Conservation (phyloP, 169 alveolate species). For the Plasmodium reichenowi region DNA sequence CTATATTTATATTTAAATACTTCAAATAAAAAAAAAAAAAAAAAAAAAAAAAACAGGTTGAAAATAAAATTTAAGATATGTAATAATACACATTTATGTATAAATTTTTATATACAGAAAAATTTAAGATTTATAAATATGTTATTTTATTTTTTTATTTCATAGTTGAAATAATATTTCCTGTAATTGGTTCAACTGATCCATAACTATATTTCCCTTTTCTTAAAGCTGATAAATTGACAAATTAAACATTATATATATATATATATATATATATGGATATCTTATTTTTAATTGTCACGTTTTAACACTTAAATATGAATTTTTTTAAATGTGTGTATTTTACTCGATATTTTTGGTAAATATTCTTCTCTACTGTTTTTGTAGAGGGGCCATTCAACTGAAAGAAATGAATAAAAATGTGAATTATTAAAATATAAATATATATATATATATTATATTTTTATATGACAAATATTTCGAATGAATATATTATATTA, state of each 20-base stretch:
- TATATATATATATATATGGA: neutral
- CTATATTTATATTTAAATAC: too few species aligned
- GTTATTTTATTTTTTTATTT: constrained; percentile 15
- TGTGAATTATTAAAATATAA: neutral
- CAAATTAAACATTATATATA: neutral
- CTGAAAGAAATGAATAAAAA: constrained; percentile 22
- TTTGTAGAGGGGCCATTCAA: constrained; percentile 42
- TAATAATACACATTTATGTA: neutral
- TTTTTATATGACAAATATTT: too few species aligned
- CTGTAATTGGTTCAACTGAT: constrained; percentile 60
- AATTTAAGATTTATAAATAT: neutral
- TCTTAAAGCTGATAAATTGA: constrained; percentile 22
- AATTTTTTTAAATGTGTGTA: neutral
- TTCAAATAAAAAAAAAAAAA: too few species aligned
- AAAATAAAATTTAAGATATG: neutral
- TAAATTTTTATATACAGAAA: neutral
- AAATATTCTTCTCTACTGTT: neutral
- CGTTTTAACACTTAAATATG: neutral
- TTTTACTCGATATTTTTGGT: constrained; percentile 40
- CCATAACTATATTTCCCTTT: constrained; percentile 40
- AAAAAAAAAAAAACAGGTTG: too few species aligned
- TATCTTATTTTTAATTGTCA: neutral
- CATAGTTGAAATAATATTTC: constrained; percentile 26
- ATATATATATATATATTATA: too few species aligned
- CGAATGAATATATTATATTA: too few species aligned